phyloP scores from a whole-genome alignment of 2,329 filamentous ascomycete genomes.

The Alternaria brassicae region DNA sequence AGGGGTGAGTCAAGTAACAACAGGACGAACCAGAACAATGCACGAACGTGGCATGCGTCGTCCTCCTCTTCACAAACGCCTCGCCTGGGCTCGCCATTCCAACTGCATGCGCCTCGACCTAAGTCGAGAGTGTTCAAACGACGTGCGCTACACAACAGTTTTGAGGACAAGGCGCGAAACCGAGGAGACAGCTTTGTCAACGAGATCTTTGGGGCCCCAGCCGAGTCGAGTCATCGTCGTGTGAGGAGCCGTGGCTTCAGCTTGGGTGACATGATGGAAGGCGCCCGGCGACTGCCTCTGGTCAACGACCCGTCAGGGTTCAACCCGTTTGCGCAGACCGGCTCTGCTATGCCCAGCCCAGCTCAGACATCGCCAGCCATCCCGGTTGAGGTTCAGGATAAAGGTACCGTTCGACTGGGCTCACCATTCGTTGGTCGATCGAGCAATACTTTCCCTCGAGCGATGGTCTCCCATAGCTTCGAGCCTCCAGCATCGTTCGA shows the following conservation, averaged over 20 bases:
- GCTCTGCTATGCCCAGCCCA: conserved; percentile 37
- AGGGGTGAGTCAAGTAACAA: conserved; percentile 39
- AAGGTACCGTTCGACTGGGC: conserved; percentile 54
- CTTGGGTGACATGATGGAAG: conserved; percentile 62
- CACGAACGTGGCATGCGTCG: conserved; percentile 46
- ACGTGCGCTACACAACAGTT: conserved; percentile 62
- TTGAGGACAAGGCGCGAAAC: conserved; percentile 56
- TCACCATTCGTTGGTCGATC: conserved; percentile 56
- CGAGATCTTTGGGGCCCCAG: conserved; percentile 56
- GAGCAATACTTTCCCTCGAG: conserved; percentile 57
- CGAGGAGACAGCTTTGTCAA: conserved; percentile 52
- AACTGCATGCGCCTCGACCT: conserved; percentile 60
- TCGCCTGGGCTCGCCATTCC: conserved; percentile 60
- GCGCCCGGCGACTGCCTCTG: conserved; percentile 59
- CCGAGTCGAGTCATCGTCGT: conserved; percentile 62
- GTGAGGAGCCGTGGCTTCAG: conserved; percentile 69
- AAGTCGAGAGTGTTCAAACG: conserved; percentile 64
- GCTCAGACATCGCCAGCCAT: conserved; percentile 26
- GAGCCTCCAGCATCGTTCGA: conserved; percentile 50
- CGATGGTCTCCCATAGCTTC: conserved; percentile 48
- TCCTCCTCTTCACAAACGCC: conserved; percentile 33
- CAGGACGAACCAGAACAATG: conserved; percentile 35
- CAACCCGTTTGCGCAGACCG: conserved; percentile 38
- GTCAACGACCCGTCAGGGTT: conserved; percentile 56
- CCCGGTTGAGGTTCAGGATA: conserved; percentile 35